Conservation (phyloP, 2,329 filamentous ascomycete genomes). For the Geosmithia putterillii region DNA sequence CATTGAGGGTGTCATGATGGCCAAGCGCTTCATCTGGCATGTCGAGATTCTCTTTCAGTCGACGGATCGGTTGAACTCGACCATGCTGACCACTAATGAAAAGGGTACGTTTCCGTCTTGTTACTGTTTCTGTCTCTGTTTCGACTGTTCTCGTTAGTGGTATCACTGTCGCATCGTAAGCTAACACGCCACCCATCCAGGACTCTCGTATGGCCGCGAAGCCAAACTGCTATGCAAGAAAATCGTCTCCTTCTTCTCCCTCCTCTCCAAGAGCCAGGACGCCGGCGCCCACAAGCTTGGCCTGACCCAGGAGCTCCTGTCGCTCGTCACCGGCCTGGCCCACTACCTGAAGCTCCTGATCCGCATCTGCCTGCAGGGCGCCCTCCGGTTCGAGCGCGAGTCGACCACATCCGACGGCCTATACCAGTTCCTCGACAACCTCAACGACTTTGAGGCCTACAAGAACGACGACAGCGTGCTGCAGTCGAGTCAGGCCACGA, state of each 20-base stretch:
- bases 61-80: constrained; percentile 70
- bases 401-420: constrained; percentile 62
- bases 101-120: constrained; percentile 47
- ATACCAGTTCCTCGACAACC: constrained; percentile 70
- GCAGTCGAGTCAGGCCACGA: constrained; percentile 53
- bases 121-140: not conserved
- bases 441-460: constrained; percentile 69
- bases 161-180: no score
- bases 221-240: constrained; percentile 99
- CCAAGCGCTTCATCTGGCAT: constrained; percentile 92
- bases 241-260: constrained; percentile 92
- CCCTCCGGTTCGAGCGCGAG: constrained; percentile 82
- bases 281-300: constrained; percentile 81
- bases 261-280: constrained; percentile 90
- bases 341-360: constrained; percentile 98
- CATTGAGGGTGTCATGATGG: constrained; percentile 85
- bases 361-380: constrained; percentile 88
- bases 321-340: constrained; percentile 86
- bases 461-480: constrained; percentile 59
- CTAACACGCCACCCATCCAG: constrained; percentile 29
- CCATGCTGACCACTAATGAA: constrained; percentile 55
- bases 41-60: constrained; percentile 87
- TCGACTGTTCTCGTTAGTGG: no score
- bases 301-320: constrained; percentile 96
- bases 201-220: constrained; percentile 83